phyloP scores from a whole-genome alignment of 1,284 basidiomycete genomes.

The Trichosporon sp. region DNA sequence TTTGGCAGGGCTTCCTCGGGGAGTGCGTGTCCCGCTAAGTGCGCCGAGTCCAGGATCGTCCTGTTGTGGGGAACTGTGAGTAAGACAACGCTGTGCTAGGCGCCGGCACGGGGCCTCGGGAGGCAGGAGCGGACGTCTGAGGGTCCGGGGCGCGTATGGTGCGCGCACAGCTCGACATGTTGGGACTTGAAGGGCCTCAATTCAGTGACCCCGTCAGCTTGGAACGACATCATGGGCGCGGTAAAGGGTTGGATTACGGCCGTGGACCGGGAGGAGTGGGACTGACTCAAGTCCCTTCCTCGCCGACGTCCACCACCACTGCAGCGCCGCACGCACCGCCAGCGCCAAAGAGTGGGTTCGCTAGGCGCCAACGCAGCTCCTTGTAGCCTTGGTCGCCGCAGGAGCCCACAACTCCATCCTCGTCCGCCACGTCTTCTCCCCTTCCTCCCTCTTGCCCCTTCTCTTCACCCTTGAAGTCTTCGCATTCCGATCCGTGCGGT shows the following conservation, averaged over 20 bases:
- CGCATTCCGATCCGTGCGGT: not conserved
- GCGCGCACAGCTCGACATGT: too few relatives aligned
- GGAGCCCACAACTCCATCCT: not conserved
- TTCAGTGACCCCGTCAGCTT: not conserved
- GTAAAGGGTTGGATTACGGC: not conserved
- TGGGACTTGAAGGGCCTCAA: not conserved
- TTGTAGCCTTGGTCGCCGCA: not conserved
- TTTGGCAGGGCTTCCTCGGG: not conserved
- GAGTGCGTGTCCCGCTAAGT: not conserved
- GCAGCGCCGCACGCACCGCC: not conserved
- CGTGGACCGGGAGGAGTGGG: not conserved
- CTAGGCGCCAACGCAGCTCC: not conserved
- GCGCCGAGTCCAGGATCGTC: not conserved
- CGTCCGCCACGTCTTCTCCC: not conserved
- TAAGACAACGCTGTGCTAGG: not conserved
- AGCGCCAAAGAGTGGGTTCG: not conserved
- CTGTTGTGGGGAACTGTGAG: not conserved
- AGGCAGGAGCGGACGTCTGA: too few relatives aligned
- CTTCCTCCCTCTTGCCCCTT: not conserved
- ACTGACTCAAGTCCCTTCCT: not conserved
- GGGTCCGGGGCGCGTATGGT: too few relatives aligned
- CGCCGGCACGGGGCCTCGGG: not conserved
- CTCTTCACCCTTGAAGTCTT: not conserved
- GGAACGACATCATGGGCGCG: not conserved
- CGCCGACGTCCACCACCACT: not conserved